A percentile compares a stretch with the other conserved stretches of the same genome.
Conservation (phyloP, 768 basidiomycete species). For the Asterophora parasitica region DNA sequence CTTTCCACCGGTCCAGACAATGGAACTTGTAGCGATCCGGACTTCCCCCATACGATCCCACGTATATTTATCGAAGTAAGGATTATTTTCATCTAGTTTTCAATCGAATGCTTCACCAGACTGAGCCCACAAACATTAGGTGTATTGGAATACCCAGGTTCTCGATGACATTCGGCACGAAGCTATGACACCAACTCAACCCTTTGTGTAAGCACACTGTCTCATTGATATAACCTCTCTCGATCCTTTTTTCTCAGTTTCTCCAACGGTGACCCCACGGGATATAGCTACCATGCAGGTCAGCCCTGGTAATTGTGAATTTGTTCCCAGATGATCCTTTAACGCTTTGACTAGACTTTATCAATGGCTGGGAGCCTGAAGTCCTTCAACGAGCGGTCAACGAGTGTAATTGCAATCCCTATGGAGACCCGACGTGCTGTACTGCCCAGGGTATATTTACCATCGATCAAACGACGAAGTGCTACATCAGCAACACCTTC, state of each 20-base stretch:
- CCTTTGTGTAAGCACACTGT: constrained; percentile 27
- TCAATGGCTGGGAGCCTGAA: constrained; percentile 45
- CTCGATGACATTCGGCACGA: constrained; percentile 19
- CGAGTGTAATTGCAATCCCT: constrained; percentile 34
- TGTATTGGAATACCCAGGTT: constrained; percentile 26
- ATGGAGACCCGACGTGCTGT: constrained; percentile 23
- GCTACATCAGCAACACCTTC: constrained; percentile 30
- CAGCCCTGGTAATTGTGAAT: background rate
- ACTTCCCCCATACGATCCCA: constrained; percentile 34
- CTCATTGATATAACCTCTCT: background rate
- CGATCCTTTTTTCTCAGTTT: constrained; percentile 9
- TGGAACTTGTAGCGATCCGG: constrained; percentile 33
- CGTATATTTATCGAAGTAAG: constrained; percentile 39
- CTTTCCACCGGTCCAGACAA: constrained; percentile 36
- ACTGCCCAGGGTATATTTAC: constrained; percentile 28
- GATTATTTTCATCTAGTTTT: no score
- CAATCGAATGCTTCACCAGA: no score
- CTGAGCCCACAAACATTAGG: constrained; percentile 10
- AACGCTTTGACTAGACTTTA: constrained; percentile 26
- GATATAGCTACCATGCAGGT: constrained; percentile 38
- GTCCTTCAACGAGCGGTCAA: constrained; percentile 41
- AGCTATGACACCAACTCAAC: constrained; percentile 30
- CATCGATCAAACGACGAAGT: constrained; percentile 24
- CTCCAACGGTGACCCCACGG: constrained; percentile 42
- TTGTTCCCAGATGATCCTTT: no score